Percentiles rank a stretch among this genome's conserved stretches.
phyloP scores from a whole-genome alignment of 140 eudicot genomes.

The Anethum foeniculum region DNA sequence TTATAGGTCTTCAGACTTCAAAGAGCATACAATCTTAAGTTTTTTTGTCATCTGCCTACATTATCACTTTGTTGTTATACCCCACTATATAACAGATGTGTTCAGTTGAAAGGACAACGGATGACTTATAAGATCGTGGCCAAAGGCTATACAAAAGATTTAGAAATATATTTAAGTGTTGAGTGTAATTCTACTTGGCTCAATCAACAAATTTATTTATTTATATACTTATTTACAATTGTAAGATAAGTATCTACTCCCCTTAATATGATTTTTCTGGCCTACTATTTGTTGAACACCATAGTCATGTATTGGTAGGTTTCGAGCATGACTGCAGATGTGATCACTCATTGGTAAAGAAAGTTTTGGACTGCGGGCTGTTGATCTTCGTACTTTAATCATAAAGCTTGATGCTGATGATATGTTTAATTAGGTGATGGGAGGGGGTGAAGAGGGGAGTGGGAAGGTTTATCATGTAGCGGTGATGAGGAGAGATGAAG shows the following conservation, averaged over 20 bases:
- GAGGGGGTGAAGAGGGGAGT: constrained; percentile 13
- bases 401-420: constrained; percentile 24
- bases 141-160: constrained; percentile 80
- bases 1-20: not conserved
- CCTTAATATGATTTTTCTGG: too few species aligned
- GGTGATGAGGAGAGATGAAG: constrained; percentile 51
- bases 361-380: too few species aligned
- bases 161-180: constrained; percentile 53
- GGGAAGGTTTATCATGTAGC: constrained; percentile 55
- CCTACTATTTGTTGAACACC: too few species aligned
- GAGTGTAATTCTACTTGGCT: not conserved
- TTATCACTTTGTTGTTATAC: not conserved
- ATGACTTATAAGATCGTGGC: constrained; percentile 70
- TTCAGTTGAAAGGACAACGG: constrained; percentile 62
- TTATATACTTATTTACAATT: too few species aligned
- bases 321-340: too few species aligned
- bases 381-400: too few species aligned
- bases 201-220: too few species aligned
- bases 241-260: too few species aligned
- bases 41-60: not conserved
- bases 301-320: too few species aligned
- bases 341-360: too few species aligned
- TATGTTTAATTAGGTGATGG: constrained; percentile 37
- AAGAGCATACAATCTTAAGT: not conserved
- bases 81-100: constrained; percentile 33